Evolutionary conservation across 179 eudicot genomes (phyloP).

Genomic region (Carnegiea gigantea): DNA sequence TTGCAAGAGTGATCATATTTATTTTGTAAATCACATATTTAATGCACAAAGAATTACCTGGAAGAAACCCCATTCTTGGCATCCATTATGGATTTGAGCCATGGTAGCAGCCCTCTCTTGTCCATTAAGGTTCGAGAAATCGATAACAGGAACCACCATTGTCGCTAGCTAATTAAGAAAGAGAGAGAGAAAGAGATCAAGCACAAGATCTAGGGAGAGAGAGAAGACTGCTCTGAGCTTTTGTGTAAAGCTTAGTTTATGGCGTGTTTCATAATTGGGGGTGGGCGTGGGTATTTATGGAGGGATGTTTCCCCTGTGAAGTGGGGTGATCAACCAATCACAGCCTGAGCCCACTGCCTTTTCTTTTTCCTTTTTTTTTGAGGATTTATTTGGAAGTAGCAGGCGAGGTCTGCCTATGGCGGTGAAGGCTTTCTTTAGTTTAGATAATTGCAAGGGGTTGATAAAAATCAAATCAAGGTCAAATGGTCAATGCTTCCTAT

Average conservation of each 20-base stretch:
- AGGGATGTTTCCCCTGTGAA: conserved; percentile 20
- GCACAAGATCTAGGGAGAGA: not conserved
- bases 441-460: too few species aligned
- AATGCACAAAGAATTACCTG: conserved; percentile 47
- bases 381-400: not conserved
- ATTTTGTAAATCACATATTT: not conserved
- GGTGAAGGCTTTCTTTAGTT: too few species aligned
- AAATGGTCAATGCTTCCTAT: not conserved
- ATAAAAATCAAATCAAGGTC: not conserved
- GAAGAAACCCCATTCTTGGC: conserved; percentile 94
- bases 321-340: conserved; percentile 26
- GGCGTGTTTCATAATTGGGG: not conserved
- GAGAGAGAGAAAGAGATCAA: not conserved
- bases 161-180: not conserved
- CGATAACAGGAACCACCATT: conserved; percentile 93
- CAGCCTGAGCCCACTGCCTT: too few species aligned
- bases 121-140: conserved; percentile 83
- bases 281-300: conserved; percentile 41
- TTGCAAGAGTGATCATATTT: not conserved
- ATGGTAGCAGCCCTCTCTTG: conserved; percentile 66
- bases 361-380: too few species aligned
- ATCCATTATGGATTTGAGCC: conserved; percentile 75
- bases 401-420: too few species aligned
- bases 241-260: not conserved
- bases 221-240: not conserved